Evolutionary conservation across 768 basidiomycete species (phyloP).

Genomic region (Tulasnella sp.): DNA sequence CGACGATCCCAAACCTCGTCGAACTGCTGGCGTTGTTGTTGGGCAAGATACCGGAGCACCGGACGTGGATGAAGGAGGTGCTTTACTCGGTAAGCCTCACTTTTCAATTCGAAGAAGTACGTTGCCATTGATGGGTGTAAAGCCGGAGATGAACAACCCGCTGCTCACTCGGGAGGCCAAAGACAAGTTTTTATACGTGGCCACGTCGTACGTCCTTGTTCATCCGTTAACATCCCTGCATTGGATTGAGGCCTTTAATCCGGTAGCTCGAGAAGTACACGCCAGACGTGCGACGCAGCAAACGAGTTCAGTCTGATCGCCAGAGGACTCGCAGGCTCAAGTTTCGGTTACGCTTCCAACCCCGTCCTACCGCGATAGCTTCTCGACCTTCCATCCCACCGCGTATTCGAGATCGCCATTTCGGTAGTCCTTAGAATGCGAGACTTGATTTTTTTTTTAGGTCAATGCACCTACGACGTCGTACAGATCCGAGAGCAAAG

Average conservation of each 20-base stretch:
- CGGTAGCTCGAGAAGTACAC: constrained; percentile 53
- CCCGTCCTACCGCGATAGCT: neutral
- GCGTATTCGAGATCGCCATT: neutral
- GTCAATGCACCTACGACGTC: neutral
- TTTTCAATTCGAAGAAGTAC: neutral
- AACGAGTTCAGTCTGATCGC: constrained; percentile 80
- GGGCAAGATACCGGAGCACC: constrained; percentile 43
- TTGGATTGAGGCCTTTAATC: neutral
- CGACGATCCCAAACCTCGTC: constrained; percentile 69
- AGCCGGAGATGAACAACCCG: constrained; percentile 65
- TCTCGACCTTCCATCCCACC: neutral
- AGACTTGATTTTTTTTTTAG: neutral
- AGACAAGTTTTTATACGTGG: constrained; percentile 59
- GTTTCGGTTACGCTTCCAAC: constrained; percentile 58
- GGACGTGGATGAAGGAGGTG: constrained; percentile 61
- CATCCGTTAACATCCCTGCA: neutral
- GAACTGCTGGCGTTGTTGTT: constrained; percentile 64
- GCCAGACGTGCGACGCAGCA: constrained; percentile 66
- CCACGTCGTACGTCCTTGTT: constrained; percentile 43
- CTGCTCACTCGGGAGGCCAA: constrained; percentile 66
- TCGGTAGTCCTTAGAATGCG: constrained; percentile 2
- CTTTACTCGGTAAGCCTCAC: constrained; percentile 44
- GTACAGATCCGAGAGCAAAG: neutral
- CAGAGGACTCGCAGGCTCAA: constrained; percentile 70
- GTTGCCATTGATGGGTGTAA: neutral